Evolutionary conservation across 805 yeast species (phyloP), one percentile per base, ranked within the genome.

Genomic region (Ogataea thermomethanolica): DNA sequence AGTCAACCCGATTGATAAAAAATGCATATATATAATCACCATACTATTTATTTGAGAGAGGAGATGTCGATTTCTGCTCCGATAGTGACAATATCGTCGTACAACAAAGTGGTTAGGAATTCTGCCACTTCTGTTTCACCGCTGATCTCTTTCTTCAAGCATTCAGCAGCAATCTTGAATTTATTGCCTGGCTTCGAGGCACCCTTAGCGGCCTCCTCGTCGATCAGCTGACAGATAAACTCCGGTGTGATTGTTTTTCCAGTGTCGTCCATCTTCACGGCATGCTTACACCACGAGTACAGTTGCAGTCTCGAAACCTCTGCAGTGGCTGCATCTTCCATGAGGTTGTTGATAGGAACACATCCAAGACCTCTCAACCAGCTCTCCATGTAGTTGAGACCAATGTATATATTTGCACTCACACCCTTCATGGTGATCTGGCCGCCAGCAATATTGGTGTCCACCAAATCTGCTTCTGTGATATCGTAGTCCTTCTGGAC

Each of bases 251-350:
- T 71, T 21, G 55, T 65, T 39, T 68, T 72, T 35, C 80, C 80
- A 20, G 79, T 70, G 54, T 81, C 86, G 40, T 77, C 71, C 45
- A 76, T 58, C 41, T 59, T 65, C 32, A 78, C 83, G 32, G 78
- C 76, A 59, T 84, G 90, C 44, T 79, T 81, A 37, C 80, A 84
- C 95, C 95, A 84, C 59, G 86, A 88, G 73, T 81, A 81, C 51
- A 84, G 70, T 65, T 84, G 91, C 46, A 88, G 74, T 67, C 93
- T 76, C 26, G 90, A 81, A 28, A 84, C 95, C 65, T 84, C 95
- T 29, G 93, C 91, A 36, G 95, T 84, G 25, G 93, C 93, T 22
- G 95, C 95, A 63, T 84, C 95, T 65, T 84, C 95, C 95, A 84
- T 84, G 63, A 84, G 70, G 61, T 79, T 77, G 69, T 84, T 84